phyloP scores from a whole-genome alignment of 2,329 filamentous ascomycete species.

The Calonectria montana region DNA sequence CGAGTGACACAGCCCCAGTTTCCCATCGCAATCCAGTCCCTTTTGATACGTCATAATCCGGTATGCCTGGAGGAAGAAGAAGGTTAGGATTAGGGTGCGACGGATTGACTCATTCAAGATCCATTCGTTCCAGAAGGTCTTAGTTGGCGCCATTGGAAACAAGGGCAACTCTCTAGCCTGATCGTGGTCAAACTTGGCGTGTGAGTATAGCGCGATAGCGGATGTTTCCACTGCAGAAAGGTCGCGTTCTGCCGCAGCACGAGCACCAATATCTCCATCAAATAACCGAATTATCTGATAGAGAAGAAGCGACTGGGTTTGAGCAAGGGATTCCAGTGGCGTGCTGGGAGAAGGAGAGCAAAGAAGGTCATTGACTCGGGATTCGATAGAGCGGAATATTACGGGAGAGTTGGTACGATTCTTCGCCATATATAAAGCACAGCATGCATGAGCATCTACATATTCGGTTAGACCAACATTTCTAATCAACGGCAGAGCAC shows the following conservation, averaged over 20 bases:
- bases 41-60: constrained; percentile 46
- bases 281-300: constrained; percentile 64
- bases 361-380: constrained; percentile 56
- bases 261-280: constrained; percentile 59
- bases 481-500: background rate
- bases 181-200: constrained; percentile 47
- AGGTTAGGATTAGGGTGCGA: constrained; percentile 61
- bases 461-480: constrained; percentile 5
- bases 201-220: constrained; percentile 46
- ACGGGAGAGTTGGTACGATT: constrained; percentile 59
- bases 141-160: constrained; percentile 53
- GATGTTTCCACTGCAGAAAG: constrained; percentile 49
- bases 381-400: constrained; percentile 61
- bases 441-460: constrained; percentile 63
- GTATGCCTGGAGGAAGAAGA: constrained; percentile 57
- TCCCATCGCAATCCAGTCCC: constrained; percentile 43
- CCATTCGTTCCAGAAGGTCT: constrained; percentile 62
- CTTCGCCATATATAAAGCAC: constrained; percentile 63
- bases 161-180: constrained; percentile 39
- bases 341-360: constrained; percentile 45
- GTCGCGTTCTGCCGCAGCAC: constrained; percentile 51
- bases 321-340: constrained; percentile 49
- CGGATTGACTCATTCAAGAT: constrained; percentile 64
- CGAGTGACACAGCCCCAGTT: constrained; percentile 46
- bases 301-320: constrained; percentile 60